Evolutionary conservation across 352 stramenopile species (phyloP).

Genomic region (Pythium chondricola): DNA sequence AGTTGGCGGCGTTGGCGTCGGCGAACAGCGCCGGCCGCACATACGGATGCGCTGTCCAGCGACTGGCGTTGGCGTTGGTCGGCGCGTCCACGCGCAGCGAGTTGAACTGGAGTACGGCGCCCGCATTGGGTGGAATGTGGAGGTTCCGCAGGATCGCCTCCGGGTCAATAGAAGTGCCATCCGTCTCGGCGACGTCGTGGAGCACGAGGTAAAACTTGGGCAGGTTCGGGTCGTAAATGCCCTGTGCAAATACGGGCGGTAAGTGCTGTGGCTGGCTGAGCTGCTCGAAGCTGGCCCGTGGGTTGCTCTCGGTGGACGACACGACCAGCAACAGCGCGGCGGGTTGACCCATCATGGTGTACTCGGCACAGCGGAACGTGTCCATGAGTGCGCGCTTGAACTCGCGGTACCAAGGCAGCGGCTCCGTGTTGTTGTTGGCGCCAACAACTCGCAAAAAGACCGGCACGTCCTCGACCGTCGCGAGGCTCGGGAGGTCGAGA

Average conservation of each 20-base stretch:
- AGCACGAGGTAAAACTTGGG: slow-evolving; percentile 88
- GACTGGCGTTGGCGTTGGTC: slow-evolving; percentile 20
- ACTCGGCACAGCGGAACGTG: slow-evolving; percentile 80
- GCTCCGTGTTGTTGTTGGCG: slow-evolving; percentile 31
- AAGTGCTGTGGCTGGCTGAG: slow-evolving; percentile 42
- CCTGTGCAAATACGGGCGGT: slow-evolving; percentile 56
- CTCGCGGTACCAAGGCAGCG: slow-evolving; percentile 73
- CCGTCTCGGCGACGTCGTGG: slow-evolving; percentile 76
- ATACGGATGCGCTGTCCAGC: slow-evolving; percentile 55
- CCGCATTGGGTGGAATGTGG: slow-evolving; percentile 38
- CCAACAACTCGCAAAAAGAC: slow-evolving; percentile 58
- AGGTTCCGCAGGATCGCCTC: slow-evolving; percentile 71
- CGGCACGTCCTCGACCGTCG: slow-evolving; percentile 53
- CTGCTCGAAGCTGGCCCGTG: slow-evolving; percentile 67
- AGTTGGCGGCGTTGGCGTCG: slow-evolving; percentile 23
- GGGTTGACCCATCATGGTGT: slow-evolving; percentile 66
- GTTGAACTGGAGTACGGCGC: slow-evolving; percentile 63
- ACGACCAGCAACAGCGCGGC: slow-evolving; percentile 72
- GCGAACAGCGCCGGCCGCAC: slow-evolving; percentile 51
- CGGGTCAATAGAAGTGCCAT: slow-evolving; percentile 72
- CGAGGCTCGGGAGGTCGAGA: slow-evolving; percentile 56
- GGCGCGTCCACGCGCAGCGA: slow-evolving; percentile 33
- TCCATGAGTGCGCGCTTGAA: slow-evolving; percentile 79
- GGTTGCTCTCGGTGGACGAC: slow-evolving; percentile 78
- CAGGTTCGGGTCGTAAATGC: slow-evolving; percentile 71